Evolutionary conservation across 2,329 filamentous ascomycete species (phyloP), one percentile per base, ranked within the genome.

Genomic region (Aulographum hederae): DNA sequence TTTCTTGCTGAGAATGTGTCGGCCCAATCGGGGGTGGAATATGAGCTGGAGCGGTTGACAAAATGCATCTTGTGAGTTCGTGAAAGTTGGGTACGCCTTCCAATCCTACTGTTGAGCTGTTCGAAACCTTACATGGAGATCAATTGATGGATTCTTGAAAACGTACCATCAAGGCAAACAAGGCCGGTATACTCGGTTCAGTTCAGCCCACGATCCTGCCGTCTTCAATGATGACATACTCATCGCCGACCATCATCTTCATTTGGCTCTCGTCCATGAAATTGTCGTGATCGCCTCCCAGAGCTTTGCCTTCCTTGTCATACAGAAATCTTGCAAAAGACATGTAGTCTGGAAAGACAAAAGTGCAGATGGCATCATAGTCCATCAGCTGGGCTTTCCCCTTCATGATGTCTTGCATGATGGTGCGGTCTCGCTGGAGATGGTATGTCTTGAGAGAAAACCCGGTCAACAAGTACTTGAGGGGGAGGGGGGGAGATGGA

Each of bases 401-500:
- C 34, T 56, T 54, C 39, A 61, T 43, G 41, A 60, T 61, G 37
- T 61, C 57, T 31, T 53, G 50, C 32, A 60, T 50, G 31, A 56
- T 54, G 31, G 52, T 57, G 18, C 53, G 50, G 36, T 61, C 58
- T 11, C 56, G 48, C 32, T 52, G 41, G 3, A 60, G 44, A 38
- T 58, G 58, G 37, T 61, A 61, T 10, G 56, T 58, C 56, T 60
- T n/a, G n/a, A n/a, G n/a, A n/a, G n/a, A n/a, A n/a, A n/a, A n/a
- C n/a, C n/a, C 18, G 26, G 18, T 13, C 18, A 27, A 17, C 6
- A n/a, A n/a, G n/a, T n/a, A n/a, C n/a, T n/a, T n/a, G n/a, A n/a
- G n/a, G n/a, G n/a, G n/a, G n/a, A n/a, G n/a, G n/a, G n/a, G n/a
- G n/a, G n/a, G n/a, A n/a, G n/a, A n/a, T n/a, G n/a, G n/a, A 25